Evolutionary conservation across 129 eudicot genomes (phyloP), one percentile per base, ranked within the genome.

Genomic region (Tagetes patula): DNA sequence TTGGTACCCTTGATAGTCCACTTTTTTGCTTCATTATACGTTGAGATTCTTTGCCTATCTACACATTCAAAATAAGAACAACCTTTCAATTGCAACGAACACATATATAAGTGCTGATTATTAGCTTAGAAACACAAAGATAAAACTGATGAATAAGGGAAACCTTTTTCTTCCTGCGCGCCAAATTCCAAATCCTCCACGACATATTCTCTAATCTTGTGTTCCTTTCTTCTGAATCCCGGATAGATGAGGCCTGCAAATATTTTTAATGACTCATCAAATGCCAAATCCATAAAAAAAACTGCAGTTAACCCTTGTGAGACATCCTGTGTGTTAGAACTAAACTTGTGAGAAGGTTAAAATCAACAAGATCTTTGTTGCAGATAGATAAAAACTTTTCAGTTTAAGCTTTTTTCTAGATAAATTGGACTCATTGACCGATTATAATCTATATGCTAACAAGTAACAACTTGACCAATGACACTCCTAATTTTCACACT

Each of bases 111-210:
- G 5, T 10, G 11, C 14, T 32, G 41, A 33, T 4, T 8, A 50
- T 13, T n/a, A 50, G 30, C 30, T 8, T 6, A 6, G 47, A 37
- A 38, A 48, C 31, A 8, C 6, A 36, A 67, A 48, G 48, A 52
- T 69, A 6, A 20, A 20, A 38, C 14, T 45, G 60, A 67, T 4
- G 0, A 2, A 54, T 59, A 63, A 61, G 32, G 8, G 14, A 78
- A 53, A 87, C 97, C 89, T 82, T 82, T 72, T 87, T 91, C 89
- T 91, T 91, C 77, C 77, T 74, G 70, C 97, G 97, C 8, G 97
- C 95, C 82, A 91, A 87, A 62, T 88, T 90, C 97, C 97, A 91
- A 73, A 91, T 91, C 86, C 97, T 84, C 97, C 97, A 91, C 42
- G 83, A 77, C 95, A 91, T 84, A 74, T 91, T 91, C 81, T 91